Evolutionary conservation across 208 protist species (phyloP), one percentile per base, ranked within the genome.

Genomic region (Acanthamoeba sp.): DNA sequence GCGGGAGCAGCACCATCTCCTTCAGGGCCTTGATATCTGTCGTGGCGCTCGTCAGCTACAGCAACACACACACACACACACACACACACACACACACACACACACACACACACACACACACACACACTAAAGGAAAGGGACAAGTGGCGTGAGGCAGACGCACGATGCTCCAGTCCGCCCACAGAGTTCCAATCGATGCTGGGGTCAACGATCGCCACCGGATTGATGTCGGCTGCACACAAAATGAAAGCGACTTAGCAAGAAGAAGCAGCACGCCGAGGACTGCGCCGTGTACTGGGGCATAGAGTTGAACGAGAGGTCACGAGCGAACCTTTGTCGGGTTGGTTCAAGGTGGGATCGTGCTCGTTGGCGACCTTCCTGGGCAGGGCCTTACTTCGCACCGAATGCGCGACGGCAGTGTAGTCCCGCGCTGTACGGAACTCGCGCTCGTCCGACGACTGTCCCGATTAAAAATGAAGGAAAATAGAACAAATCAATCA

Each of bases 1-100:
- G 93, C 20, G 97, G 97, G 14, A 98, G 82, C 24, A 98, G 24
- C 27, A 98, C 95, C 96, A 98, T 98, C 93, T 98, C 97, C 66
- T 98, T 98, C 4, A 98, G 87, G 22, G 97, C 57, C 45, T 93
- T 55, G 52, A 97, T 94, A 27, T 96, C 87, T 93, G 87, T 29
- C 3, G 89, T 38, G 22, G 92, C 91, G 36, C n/a, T 45, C 32
- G n/a, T 34, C 29, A 50, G 32, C 71, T 57, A 1, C 5, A 24
- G 52, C 71, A 34, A 52, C 24, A 87, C 7, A 9, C n/a, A n/a
- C n/a, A n/a, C n/a, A n/a, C n/a, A n/a, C n/a, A n/a, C n/a, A n/a
- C n/a, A n/a, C n/a, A n/a, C n/a, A n/a, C n/a, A n/a, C n/a, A n/a
- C n/a, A n/a, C n/a, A n/a, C n/a, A n/a, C n/a, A n/a, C n/a, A n/a